These are phyloP conservation scores for Beta macrorhiza DNA, from an alignment of 179 eudicot genomes.

Conservation along the genomic window DNA sequence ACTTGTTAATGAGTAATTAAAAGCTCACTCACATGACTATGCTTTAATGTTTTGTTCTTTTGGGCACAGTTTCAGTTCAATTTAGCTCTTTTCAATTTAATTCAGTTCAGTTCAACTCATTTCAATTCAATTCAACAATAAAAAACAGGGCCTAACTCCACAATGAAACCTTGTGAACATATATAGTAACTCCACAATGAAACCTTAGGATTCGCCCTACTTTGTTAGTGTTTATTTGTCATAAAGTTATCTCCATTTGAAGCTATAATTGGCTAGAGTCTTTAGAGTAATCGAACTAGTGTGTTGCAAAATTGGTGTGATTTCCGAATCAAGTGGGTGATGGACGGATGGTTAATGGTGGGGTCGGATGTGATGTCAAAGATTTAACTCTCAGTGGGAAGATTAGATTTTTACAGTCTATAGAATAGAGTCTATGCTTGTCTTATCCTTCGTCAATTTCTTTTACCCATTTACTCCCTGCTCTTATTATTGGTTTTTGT, in stretches of 20 bases:
- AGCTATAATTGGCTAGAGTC: background rate
- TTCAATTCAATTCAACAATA: no score
- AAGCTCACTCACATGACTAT: no score
- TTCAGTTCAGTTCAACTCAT: no score
- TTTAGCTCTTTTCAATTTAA: no score
- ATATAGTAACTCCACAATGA: no score
- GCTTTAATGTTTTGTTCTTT: no score
- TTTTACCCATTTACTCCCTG: background rate
- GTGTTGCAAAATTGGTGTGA: background rate
- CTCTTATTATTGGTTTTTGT: slow-evolving; percentile 4
- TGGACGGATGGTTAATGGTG: background rate
- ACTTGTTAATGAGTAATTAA: no score
- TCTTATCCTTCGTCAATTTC: slow-evolving; percentile 6
- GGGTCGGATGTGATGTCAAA: background rate
- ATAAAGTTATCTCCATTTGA: background rate
- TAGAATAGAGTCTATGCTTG: slow-evolving; percentile 6
- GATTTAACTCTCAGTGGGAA: background rate
- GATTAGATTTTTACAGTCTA: background rate
- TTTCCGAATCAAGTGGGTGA: slow-evolving; percentile 9
- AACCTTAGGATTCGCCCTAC: no score
- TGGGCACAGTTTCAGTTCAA: no score
- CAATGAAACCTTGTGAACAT: no score
- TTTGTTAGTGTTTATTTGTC: background rate
- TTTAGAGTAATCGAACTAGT: background rate
- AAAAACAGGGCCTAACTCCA: background rate